These are phyloP conservation scores for Pseudozyma tsukubaensis DNA, from an alignment of 1,284 basidiomycete genomes.

Conservation along the genomic window DNA sequence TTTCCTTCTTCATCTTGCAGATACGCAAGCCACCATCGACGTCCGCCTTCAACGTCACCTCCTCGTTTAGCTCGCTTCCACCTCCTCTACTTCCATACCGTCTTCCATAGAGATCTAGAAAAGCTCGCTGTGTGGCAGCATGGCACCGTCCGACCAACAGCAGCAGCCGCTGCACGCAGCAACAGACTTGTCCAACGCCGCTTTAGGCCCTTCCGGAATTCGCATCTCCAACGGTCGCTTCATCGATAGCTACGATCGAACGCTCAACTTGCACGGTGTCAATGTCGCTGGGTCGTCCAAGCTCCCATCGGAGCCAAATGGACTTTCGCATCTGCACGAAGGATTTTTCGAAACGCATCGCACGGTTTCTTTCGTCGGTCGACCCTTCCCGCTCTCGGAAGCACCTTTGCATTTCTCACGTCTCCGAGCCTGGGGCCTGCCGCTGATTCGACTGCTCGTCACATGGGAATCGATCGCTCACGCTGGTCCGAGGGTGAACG, in stretches of 20 bases:
- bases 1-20: neutral
- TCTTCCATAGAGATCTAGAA: neutral
- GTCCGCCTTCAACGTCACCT: too few relatives aligned
- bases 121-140: neutral
- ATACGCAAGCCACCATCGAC: neutral
- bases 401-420: conserved; percentile 65
- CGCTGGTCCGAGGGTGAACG: conserved; percentile 70
- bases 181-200: conserved; percentile 47
- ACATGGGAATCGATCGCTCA: conserved; percentile 98
- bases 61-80: neutral
- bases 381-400: conserved; percentile 69
- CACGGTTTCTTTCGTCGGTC: conserved; percentile 67
- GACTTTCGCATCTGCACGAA: conserved; percentile 47
- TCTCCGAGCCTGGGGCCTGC: conserved; percentile 68
- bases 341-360: conserved; percentile 64
- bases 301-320: conserved; percentile 53
- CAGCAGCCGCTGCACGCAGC: conserved; percentile 27
- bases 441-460: conserved; percentile 75
- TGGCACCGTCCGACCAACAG: conserved; percentile 8
- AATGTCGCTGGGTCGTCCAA: conserved; percentile 69
- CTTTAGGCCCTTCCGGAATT: conserved; percentile 45
- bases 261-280: conserved; percentile 68
- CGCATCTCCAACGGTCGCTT: conserved; percentile 54
- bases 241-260: conserved; percentile 62
- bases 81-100: neutral